Conservation (phyloP, 257 asterid species). For the Paraleonurus japonicus region DNA sequence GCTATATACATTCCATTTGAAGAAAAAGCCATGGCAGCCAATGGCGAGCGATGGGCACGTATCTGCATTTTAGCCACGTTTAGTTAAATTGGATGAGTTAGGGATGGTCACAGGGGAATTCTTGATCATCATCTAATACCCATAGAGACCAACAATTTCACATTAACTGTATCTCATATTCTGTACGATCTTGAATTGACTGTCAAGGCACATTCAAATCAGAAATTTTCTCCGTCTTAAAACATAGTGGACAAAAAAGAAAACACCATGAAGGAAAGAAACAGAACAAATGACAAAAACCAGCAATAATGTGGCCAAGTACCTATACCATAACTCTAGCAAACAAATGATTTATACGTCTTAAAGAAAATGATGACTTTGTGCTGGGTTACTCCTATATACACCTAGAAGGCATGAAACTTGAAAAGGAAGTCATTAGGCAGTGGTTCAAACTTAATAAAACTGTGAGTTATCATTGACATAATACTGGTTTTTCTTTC, state of each 20-base stretch:
- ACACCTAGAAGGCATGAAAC: background rate
- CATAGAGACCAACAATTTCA: constrained; percentile 11
- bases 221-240: constrained; percentile 6
- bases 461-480: constrained; percentile 8
- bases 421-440: background rate
- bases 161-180: background rate
- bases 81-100: constrained; percentile 20
- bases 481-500: too few relatives aligned
- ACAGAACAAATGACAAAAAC: constrained; percentile 1
- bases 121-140: background rate
- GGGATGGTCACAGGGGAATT: background rate
- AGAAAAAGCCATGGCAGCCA: constrained; percentile 80
- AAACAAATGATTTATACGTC: constrained; percentile 9
- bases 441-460: background rate
- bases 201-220: constrained; percentile 16
- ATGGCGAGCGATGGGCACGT: constrained; percentile 90
- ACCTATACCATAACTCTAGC: background rate
- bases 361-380: background rate
- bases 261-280: background rate
- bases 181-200: background rate
- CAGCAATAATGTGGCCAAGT: constrained; percentile 3
- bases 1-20: constrained; percentile 83
- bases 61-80: constrained; percentile 56
- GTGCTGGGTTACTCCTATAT: background rate
- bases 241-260: background rate